Conservation (phyloP, 768 basidiomycete genomes). For the Flagelloscypha sp. region DNA sequence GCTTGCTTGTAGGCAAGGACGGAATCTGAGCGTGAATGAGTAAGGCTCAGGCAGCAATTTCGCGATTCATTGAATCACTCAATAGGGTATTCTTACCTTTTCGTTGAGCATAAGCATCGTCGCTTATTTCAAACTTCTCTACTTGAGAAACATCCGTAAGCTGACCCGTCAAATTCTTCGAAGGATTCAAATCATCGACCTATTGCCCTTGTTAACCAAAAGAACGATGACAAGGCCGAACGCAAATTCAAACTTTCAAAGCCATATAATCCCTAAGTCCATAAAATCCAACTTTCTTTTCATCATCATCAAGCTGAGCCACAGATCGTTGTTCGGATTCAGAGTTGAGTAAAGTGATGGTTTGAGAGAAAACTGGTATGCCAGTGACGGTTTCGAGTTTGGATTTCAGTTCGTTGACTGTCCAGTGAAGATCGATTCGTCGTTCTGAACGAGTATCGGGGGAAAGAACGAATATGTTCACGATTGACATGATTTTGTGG, state of each 20-base stretch:
- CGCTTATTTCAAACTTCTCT: constrained; percentile 85
- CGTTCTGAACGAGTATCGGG: constrained; percentile 89
- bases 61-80: not conserved
- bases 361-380: constrained; percentile 67
- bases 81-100: constrained; percentile 43
- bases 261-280: constrained; percentile 70
- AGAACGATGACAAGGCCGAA: not conserved
- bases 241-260: constrained; percentile 52
- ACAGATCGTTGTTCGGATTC: constrained; percentile 43
- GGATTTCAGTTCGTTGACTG: constrained; percentile 76
- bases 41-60: not conserved
- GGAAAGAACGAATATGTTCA: constrained; percentile 75
- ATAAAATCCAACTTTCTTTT: constrained; percentile 64
- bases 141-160: constrained; percentile 79
- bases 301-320: constrained; percentile 56
- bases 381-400: constrained; percentile 93
- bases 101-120: constrained; percentile 73
- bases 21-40: constrained; percentile 47
- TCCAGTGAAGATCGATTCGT: constrained; percentile 66
- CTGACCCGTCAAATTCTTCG: constrained; percentile 71
- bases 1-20: constrained; percentile 84
- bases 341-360: constrained; percentile 53
- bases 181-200: constrained; percentile 74
- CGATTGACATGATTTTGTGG: constrained; percentile 38
- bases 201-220: constrained; percentile 18